Evolutionary conservation across 2,329 filamentous ascomycete species (phyloP).

Genomic region (Diplodia intermedia): DNA sequence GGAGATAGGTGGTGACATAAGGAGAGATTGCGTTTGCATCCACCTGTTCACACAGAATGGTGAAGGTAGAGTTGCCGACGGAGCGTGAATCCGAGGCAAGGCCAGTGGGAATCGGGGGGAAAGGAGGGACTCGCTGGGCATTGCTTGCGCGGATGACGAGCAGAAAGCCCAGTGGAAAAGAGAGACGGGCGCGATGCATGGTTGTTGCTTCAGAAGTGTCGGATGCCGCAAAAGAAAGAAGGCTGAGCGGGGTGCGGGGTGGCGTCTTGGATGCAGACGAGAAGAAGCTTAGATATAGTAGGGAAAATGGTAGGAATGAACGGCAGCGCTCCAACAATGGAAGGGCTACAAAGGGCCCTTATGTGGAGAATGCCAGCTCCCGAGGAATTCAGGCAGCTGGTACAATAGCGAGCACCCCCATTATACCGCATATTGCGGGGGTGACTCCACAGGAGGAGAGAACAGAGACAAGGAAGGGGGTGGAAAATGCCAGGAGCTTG

Average conservation of each 20-base stretch:
- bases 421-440: conserved; percentile 5
- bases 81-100: background rate
- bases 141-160: conserved; percentile 4
- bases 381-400: background rate
- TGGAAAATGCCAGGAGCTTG: conserved; percentile 17
- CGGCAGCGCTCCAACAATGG: background rate
- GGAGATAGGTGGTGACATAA: conserved; percentile 3
- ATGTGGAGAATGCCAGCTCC: background rate
- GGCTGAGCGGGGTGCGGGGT: background rate
- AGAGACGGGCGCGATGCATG: background rate
- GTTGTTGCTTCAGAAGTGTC: background rate
- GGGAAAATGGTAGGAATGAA: background rate
- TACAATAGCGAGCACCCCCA: background rate
- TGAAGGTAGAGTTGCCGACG: conserved; percentile 8
- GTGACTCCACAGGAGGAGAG: background rate
- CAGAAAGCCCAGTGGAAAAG: background rate
- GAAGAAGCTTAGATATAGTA: conserved; percentile 1
- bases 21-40: background rate
- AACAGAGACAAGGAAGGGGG: background rate
- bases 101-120: background rate
- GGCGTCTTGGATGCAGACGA: background rate
- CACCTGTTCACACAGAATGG: conserved; percentile 1
- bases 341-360: background rate
- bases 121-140: background rate
- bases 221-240: background rate